Base-by-base conservation (phyloP, 495 filamentous ascomycete genomes). In the Penicillium arizonense region DNA sequence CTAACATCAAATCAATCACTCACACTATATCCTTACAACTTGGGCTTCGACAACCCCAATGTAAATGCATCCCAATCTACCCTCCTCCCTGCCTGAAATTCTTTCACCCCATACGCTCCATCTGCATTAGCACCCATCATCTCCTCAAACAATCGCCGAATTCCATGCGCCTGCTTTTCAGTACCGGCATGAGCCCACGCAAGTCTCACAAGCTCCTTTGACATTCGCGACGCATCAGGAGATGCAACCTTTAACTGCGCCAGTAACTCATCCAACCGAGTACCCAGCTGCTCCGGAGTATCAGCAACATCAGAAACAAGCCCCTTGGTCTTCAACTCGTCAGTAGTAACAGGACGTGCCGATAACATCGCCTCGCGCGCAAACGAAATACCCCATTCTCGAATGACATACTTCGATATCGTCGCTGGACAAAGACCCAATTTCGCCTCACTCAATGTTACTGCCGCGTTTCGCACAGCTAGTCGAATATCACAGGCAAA, bases 401-500 rank as follows among this genome's bases (percentile, higher is more conserved):
- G 58, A 18, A 68, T 59, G 7, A 69, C 52, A 44, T 73, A 69
- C 24, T 68, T 68, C 13, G 63, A 71, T 5, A 73, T 68, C 0
- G 64, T 62, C 2, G 64, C 69, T 3, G 67, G 50, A 30, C 62
- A 66, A 8, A 72, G 49, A 4, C 65, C 71, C 13, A 71, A 55
- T 26, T 66, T 69, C 1, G 62, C 65, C 32, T 74, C 70, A 32
- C 58, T 68, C 1, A 74, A 57, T 1, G 63, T 72, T 10, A 72
- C 57, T 0, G 50, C 57, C 0, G 72, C 66, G 0, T 37, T 38
- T 2, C 46, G 42, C 0, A 46, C 44, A 16, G 52, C 53, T 6
- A 71, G 39, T 14, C 72, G 63, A 4, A 74, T 53, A 36, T 75
- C 70, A 40, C 70, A 75, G 4, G 61, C 59, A 44, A 74, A 71